Conservation (phyloP, 805 yeast genomes). For the Kodamaea lidongshanica region DNA sequence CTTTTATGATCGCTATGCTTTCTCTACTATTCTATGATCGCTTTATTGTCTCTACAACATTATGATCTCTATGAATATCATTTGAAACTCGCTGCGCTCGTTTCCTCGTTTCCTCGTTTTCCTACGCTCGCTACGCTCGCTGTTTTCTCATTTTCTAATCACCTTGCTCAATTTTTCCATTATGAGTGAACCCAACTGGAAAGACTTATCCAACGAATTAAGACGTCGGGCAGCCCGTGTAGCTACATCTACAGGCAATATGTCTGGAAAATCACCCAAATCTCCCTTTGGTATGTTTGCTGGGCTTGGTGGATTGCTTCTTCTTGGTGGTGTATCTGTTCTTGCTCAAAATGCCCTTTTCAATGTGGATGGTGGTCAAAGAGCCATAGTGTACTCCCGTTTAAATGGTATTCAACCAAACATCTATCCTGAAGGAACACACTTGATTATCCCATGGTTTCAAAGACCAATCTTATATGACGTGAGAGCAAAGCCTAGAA, state of each 20-base stretch:
- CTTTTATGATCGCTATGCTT: too few relatives aligned
- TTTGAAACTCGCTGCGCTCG: too few relatives aligned
- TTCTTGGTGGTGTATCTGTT: conserved; percentile 36
- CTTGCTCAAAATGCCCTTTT: conserved; percentile 40
- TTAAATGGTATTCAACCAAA: conserved; percentile 74
- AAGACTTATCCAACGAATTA: conserved; percentile 34
- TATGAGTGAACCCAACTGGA: conserved; percentile 42
- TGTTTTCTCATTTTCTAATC: conserved; percentile 1
- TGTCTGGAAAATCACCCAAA: conserved; percentile 26
- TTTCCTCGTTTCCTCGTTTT: too few relatives aligned
- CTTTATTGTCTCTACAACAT: too few relatives aligned
- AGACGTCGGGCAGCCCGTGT: conserved; percentile 34
- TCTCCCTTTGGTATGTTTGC: conserved; percentile 35
- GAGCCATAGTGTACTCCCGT: conserved; percentile 92
- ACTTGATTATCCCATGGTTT: conserved; percentile 87
- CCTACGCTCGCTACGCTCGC: too few relatives aligned
- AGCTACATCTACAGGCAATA: conserved; percentile 20
- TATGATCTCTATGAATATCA: too few relatives aligned
- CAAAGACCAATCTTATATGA: conserved; percentile 91
- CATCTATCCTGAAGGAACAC: conserved; percentile 92
- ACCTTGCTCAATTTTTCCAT: conserved; percentile 6
- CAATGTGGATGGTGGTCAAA: conserved; percentile 95
- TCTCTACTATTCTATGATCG: too few relatives aligned
- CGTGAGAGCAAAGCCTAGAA: conserved; percentile 95
- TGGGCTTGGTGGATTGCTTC: conserved; percentile 36